phyloP scores from a whole-genome alignment of 306 rosid genomes.

The Oemleria cerasiformis region DNA sequence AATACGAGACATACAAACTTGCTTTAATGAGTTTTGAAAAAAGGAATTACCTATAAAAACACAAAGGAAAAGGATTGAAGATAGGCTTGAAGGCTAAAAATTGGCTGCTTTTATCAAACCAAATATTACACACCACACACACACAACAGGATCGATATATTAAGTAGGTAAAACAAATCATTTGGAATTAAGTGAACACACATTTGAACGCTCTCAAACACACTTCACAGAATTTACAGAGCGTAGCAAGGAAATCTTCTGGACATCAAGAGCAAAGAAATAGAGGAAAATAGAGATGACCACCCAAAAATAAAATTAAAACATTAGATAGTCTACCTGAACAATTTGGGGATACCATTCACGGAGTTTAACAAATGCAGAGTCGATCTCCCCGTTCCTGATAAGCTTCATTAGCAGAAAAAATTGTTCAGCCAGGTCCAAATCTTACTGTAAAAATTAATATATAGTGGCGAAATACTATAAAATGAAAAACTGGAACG shows the following conservation, averaged over 20 bases:
- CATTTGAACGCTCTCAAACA: not conserved
- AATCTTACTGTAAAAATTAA: conserved; percentile 12
- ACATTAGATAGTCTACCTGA: conserved; percentile 58
- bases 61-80: no score
- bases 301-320: not conserved
- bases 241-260: not conserved
- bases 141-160: not conserved
- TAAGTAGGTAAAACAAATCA: not conserved
- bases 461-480: no score
- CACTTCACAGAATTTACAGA: not conserved
- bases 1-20: not conserved
- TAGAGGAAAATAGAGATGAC: not conserved
- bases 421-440: conserved; percentile 31
- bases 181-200: not conserved
- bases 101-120: no score
- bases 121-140: no score
- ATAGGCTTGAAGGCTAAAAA: no score
- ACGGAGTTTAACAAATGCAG: conserved; percentile 67
- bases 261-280: not conserved
- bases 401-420: conserved; percentile 61
- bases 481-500: not conserved
- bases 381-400: conserved; percentile 82
- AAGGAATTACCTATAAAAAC: no score
- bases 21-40: no score
- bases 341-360: conserved; percentile 96